Base-by-base conservation (phyloP, 192 early-diverging fungal genomes). In the Coemansia javaensis region DNA sequence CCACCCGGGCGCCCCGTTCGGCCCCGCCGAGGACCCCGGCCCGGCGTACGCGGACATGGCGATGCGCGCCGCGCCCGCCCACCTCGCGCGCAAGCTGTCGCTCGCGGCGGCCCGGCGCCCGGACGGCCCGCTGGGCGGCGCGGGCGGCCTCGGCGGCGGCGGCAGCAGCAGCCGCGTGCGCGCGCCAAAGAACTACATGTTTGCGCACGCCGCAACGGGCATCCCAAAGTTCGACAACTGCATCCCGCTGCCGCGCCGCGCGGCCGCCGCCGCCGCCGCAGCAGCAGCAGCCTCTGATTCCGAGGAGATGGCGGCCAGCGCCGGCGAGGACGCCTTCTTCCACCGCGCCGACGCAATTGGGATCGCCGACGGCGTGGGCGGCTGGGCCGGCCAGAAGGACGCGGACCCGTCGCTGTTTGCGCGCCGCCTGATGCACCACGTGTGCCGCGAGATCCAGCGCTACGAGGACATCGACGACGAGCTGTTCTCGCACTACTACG, bases 291-390 rank as follows among this genome's bases (percentile, higher is more conserved):
- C 14, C 2, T 3, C n/a, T 2, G 47, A 38, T 22, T 12, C 41
- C 4, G 77, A 56, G 45, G 68, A 81, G 45, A 80, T 87, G 56
- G 71, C 66, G 18, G 85, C 82, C 13, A 80, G 82, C 37, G 86
- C 86, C 22, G 96, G 96, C 21, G 93, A 98, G 68, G 96, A 98
- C 59, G 88, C 92, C 5, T 98, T 90, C 60, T 98, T 98, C 56
- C 59, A 72, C 40, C 79, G 93, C 44, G 56, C 80, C 17, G 92
- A 98, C 56, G 82, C 89, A 3, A 54, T 98, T 16, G 93, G 95
- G 14, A 91, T 96, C 5, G 91, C 92, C 6, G 93, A 95, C 54
- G 96, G 96, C 5, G 93, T 98, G 9, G 93, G 96, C 23, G 93
- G 93, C 21, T 98, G 96, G 96, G 68, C 79, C 20, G 80, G 89